Base-by-base conservation (phyloP, 805 yeast genomes). In the Ogataea paradorogensis region DNA sequence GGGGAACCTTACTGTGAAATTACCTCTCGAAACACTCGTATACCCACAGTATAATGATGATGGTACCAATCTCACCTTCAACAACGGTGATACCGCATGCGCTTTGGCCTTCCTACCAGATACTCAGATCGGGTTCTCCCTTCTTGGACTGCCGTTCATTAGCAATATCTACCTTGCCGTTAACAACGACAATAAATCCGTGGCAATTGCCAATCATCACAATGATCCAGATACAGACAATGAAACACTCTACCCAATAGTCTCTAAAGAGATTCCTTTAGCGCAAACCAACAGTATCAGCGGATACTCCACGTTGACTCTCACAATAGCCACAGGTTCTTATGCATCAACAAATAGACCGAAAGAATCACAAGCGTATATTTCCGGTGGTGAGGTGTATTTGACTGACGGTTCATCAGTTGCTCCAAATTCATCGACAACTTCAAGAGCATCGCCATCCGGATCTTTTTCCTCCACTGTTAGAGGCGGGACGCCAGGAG, bases 71-170 rank as follows among this genome's bases (percentile, higher is more conserved):
- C 65, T 80, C 31, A 65, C 61, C 8, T 82, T 80, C 51, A 61
- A 74, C 27, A 66, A 69, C 46, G 86, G 86, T 10, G 65, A 63
- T 20, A 43, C 51, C 6, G 89, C 87, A 1, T 84, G 93, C 55
- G 64, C 56, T 33, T 59, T 84, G 28, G 66, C 67, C 13, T 53
- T 83, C 27, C 58, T 69, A 16, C 83, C 87, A 1, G 68, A 70
- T 33, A 53, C 65, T 3, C 43, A 50, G 9, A 46, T 65, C 4
- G 85, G 87, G 1, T 77, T 63, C 52, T 68, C 74, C 8, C 52
- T 75, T 2, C 56, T 84, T 28, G 93, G 91, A 3, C 62, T 76
- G 6, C 70, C 84, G 4, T 76, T 83, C 49, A 46, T 84, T 33
- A 65, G 65, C 36, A 64, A 69, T 33, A 60, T 72, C 7, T 82